These are phyloP conservation scores for Royoungia palumana DNA, from an alignment of 768 basidiomycete species.

Conservation along the genomic window DNA sequence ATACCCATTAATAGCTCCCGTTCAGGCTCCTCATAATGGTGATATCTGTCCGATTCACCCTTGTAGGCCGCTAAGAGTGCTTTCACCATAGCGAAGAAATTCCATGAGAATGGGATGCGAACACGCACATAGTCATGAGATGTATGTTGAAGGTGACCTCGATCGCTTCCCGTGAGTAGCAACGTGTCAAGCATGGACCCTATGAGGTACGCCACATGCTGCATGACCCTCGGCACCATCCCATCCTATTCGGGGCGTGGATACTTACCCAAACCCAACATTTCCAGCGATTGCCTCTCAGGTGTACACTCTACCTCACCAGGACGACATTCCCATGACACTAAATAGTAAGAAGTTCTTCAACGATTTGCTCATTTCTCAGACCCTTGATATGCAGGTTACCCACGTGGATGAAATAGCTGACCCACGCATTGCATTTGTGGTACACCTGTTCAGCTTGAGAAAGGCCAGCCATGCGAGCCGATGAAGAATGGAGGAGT, in stretches of 20 bases:
- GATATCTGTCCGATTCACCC: constrained; percentile 53
- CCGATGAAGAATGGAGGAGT: not conserved
- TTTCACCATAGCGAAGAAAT: constrained; percentile 88
- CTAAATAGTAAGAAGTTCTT: constrained; percentile 99
- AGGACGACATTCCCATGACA: too few relatives aligned
- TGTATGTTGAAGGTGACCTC: constrained; percentile 85
- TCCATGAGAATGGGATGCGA: constrained; percentile 44
- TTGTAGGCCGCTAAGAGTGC: constrained; percentile 63
- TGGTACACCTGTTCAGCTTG: constrained; percentile 74
- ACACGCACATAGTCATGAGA: constrained; percentile 3
- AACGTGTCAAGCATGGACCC: constrained; percentile 22
- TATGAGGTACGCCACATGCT: constrained; percentile 19
- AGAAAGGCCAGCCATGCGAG: constrained; percentile 1
- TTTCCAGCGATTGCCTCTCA: constrained; percentile 8
- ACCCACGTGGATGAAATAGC: constrained; percentile 98
- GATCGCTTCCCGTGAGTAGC: constrained; percentile 49
- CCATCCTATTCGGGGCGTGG: constrained; percentile 12
- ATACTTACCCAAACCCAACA: constrained; percentile 13
- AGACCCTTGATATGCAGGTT: constrained; percentile 97
- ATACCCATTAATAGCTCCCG: constrained; percentile 58
- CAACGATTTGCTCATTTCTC: constrained; percentile 98
- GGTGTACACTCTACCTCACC: constrained; percentile 16
- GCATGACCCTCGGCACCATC: not conserved
- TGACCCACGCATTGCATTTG: constrained; percentile 90
- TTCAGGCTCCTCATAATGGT: constrained; percentile 67